phyloP scores from a whole-genome alignment of 306 rosid species.

The Pachyrhizus erosus region DNA sequence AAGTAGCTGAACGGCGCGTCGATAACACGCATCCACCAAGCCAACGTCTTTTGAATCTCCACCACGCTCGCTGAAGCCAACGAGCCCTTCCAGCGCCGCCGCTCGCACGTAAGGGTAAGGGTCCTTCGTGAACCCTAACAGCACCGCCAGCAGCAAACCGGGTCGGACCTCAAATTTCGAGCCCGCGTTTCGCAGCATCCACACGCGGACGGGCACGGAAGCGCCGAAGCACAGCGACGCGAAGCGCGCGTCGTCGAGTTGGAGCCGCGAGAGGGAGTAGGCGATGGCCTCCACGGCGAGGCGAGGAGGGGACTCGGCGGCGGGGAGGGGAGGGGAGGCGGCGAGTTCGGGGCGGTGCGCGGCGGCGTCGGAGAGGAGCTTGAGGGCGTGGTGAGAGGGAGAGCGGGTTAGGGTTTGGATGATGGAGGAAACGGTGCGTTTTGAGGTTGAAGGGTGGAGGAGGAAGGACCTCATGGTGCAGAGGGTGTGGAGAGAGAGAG shows the following conservation, averaged over 20 bases:
- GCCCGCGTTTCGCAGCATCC: slow-evolving; percentile 75
- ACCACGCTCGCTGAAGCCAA: slow-evolving; percentile 49
- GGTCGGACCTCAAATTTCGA: slow-evolving; percentile 49
- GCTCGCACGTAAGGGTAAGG: slow-evolving; percentile 77
- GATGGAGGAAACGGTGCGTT: slow-evolving; percentile 50
- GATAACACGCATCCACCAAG: slow-evolving; percentile 70
- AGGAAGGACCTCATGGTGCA: slow-evolving; percentile 60
- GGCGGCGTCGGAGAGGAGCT: slow-evolving; percentile 66
- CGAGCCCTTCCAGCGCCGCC: slow-evolving; percentile 75
- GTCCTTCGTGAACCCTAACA: slow-evolving; percentile 83
- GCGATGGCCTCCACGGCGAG: slow-evolving; percentile 52
- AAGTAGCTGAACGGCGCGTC: slow-evolving; percentile 72
- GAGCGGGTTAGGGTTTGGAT: slow-evolving; percentile 57
- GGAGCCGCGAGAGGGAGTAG: background rate
- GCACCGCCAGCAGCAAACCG: slow-evolving; percentile 55
- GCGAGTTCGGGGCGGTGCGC: slow-evolving; percentile 44
- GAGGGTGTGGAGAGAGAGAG: slow-evolving; percentile 52
- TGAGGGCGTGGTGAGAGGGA: slow-evolving; percentile 54
- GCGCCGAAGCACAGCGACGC: slow-evolving; percentile 72
- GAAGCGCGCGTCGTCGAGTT: slow-evolving; percentile 64
- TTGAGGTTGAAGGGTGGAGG: slow-evolving; percentile 66
- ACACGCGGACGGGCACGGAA: slow-evolving; percentile 55
- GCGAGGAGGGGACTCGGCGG: slow-evolving; percentile 45
- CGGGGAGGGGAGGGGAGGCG: slow-evolving; percentile 45
- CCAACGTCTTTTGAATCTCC: slow-evolving; percentile 49